A percentile compares a stretch with the other conserved stretches of the same genome.
Evolutionary conservation across 2,329 filamentous ascomycete genomes (phyloP).

Genomic region (Fusarium hainanense): DNA sequence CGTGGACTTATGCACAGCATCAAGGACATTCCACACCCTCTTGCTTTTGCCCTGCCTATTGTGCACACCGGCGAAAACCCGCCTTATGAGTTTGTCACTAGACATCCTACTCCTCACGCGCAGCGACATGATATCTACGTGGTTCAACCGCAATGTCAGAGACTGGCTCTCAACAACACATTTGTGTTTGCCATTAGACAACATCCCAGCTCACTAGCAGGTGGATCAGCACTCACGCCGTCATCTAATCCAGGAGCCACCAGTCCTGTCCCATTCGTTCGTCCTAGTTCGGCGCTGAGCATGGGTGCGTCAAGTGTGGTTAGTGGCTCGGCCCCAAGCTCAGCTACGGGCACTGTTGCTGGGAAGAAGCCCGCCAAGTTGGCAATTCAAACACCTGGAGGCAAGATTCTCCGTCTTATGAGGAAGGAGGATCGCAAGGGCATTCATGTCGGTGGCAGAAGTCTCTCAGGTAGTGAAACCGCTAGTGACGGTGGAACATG

Average conservation of each 20-base stretch:
- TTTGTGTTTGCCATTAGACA: constrained; percentile 97
- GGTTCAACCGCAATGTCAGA: constrained; percentile 91
- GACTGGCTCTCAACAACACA: constrained; percentile 92
- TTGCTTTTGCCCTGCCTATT: constrained; percentile 90
- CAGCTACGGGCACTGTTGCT: constrained; percentile 62
- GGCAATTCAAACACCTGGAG: constrained; percentile 91
- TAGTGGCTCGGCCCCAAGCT: constrained; percentile 67
- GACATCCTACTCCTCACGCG: constrained; percentile 97
- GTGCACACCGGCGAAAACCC: constrained; percentile 93
- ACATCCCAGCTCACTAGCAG: constrained; percentile 73
- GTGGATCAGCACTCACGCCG: constrained; percentile 55
- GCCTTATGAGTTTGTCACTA: constrained; percentile 89
- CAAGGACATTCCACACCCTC: constrained; percentile 92
- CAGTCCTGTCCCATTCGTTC: constrained; percentile 70
- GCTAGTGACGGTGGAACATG: constrained; percentile 78
- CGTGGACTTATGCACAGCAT: constrained; percentile 97
- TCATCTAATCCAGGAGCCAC: constrained; percentile 60
- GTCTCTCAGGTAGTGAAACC: constrained; percentile 62
- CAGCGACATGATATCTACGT: constrained; percentile 97
- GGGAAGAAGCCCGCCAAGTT: constrained; percentile 91
- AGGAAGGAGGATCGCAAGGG: constrained; percentile 78
- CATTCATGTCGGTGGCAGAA: constrained; percentile 60
- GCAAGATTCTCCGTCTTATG: constrained; percentile 91
- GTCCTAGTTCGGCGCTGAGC: constrained; percentile 73
- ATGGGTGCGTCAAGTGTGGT: constrained; percentile 69